Evolutionary conservation across 2,329 filamentous ascomycete genomes (phyloP), one percentile per base, ranked within the genome.

Genomic region (Fusarium liriodendri): DNA sequence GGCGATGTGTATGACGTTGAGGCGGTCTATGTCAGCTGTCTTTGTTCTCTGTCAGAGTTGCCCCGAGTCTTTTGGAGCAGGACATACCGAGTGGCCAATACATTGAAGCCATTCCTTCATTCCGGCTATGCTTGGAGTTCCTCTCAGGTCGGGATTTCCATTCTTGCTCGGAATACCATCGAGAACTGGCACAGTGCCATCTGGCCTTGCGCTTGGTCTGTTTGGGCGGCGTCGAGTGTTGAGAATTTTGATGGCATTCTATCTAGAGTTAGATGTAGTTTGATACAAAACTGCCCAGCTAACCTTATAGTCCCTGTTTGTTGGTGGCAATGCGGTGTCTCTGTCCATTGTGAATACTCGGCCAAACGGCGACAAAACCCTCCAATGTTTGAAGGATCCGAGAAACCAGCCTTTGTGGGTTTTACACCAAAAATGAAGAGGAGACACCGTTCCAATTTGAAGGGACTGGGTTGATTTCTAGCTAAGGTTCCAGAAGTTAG

Each of bases 41-140:
- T 50, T 50, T 18, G 45, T n/a, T n/a, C 25, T 8, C n/a, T 9
- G 16, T 50, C 2, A 50, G 25, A 11, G 10, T 18, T 5, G 3
- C 3, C 6, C 6, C 9, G 5, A 10, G 25, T 0, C 22, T 7
- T 29, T n/a, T 2, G 0, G 11, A 29, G 5, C 2, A 4, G 4
- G 25, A 29, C 45, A 50, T 50, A 29, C 45, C 9, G 25, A 29
- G 25, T 50, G 25, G 3, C 45, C 45, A 1, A 50, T 29, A 2
- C 3, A 2, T 13, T 29, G 16, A 6, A 50, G 45, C 22, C 45
- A 50, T 50, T 50, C 25, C 5, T 29, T 50, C 45, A 50, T 50
- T 13, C 45, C 10, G 2, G 45, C 9, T 29, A 50, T 29, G 25
- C 45, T n/a, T n/a, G 45, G 45, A n/a, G 45, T 50, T 29, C 25